phyloP scores from a whole-genome alignment of 495 filamentous ascomycete species.

The Elasticomyces elasticus region DNA sequence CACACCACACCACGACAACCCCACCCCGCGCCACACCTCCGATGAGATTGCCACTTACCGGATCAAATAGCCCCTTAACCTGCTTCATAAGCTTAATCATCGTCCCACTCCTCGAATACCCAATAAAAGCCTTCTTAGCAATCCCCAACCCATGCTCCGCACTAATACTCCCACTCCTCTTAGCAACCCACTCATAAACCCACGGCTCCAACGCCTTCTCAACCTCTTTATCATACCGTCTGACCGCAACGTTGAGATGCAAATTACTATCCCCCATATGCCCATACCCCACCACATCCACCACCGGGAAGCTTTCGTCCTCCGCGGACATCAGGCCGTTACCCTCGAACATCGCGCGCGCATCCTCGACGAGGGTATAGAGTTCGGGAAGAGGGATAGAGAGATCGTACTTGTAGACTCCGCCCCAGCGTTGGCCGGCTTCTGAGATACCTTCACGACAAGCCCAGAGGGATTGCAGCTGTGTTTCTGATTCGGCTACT shows the following conservation, averaged over 20 bases:
- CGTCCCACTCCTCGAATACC: constrained; percentile 77
- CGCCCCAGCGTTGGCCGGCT: constrained; percentile 77
- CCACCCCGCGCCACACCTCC: background rate
- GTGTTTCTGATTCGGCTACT: constrained; percentile 83
- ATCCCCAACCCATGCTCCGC: constrained; percentile 92
- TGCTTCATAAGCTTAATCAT: constrained; percentile 88
- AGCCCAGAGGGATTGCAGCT: constrained; percentile 73
- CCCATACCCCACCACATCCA: constrained; percentile 87
- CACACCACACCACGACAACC: background rate
- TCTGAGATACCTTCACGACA: constrained; percentile 93
- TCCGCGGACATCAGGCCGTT: constrained; percentile 65
- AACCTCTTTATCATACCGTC: constrained; percentile 76
- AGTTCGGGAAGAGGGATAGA: constrained; percentile 85
- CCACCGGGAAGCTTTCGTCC: constrained; percentile 62
- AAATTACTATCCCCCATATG: constrained; percentile 97
- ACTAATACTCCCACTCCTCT: constrained; percentile 81
- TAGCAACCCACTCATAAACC: constrained; percentile 91
- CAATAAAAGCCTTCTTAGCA: constrained; percentile 89
- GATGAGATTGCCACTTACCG: constrained; percentile 31
- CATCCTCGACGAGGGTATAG: constrained; percentile 81
- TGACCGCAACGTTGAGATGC: constrained; percentile 76
- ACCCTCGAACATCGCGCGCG: constrained; percentile 54
- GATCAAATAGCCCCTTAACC: constrained; percentile 84
- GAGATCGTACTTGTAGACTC: constrained; percentile 96
- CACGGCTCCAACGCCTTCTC: constrained; percentile 87